Conservation (phyloP, 2,329 filamentous ascomycete species). For the Exutisphaerella laricina region DNA sequence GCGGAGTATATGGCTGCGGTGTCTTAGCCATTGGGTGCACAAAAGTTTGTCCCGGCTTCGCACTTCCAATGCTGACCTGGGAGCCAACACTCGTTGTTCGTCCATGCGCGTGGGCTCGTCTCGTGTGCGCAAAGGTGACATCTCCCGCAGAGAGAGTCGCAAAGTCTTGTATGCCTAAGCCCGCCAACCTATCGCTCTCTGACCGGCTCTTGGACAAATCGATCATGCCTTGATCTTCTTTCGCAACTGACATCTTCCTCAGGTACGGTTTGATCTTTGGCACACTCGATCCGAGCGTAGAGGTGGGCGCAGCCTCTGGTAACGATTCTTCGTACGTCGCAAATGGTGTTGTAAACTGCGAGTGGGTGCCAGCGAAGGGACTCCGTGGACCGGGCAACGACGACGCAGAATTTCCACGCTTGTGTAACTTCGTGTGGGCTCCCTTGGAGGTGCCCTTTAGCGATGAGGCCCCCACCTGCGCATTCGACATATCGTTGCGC, state of each 20-base stretch:
- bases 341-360: slow-evolving; percentile 27
- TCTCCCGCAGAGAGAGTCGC: slow-evolving; percentile 39
- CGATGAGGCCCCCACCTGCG: slow-evolving; percentile 8
- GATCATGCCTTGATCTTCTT: slow-evolving; percentile 39
- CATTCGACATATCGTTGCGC: slow-evolving; percentile 7
- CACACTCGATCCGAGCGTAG: slow-evolving; percentile 20
- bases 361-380: slow-evolving; percentile 19
- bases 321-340: slow-evolving; percentile 29
- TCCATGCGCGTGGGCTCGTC: slow-evolving; percentile 41
- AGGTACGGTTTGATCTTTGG: slow-evolving; percentile 52
- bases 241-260: slow-evolving; percentile 48
- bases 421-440: slow-evolving; percentile 30
- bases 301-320: slow-evolving; percentile 9
- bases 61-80: slow-evolving; percentile 46
- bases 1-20: slow-evolving; percentile 50
- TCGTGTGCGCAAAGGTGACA: slow-evolving; percentile 39
- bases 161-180: slow-evolving; percentile 51
- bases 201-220: slow-evolving; percentile 52
- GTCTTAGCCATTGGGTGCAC: slow-evolving; percentile 53
- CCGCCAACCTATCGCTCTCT: slow-evolving; percentile 49
- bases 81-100: slow-evolving; percentile 53
- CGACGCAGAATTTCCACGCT: slow-evolving; percentile 26
- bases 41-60: slow-evolving; percentile 47
- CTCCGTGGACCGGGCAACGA: slow-evolving; percentile 23
- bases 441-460: slow-evolving; percentile 12